Evolutionary conservation across 2,329 filamentous ascomycete species (phyloP).

Genomic region (Rugonectria rugulosa): DNA sequence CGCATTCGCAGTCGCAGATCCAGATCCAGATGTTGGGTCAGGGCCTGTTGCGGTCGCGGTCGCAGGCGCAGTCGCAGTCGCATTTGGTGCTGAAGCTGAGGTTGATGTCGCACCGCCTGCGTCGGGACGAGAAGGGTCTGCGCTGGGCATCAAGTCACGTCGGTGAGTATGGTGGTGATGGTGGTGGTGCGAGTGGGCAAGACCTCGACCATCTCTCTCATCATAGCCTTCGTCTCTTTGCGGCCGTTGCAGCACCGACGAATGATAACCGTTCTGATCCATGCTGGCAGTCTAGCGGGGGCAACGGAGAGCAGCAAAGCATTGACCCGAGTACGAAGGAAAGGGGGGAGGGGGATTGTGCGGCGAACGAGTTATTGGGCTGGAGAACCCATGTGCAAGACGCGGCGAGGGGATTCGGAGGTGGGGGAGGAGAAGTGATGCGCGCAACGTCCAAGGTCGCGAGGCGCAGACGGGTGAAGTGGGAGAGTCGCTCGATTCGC

Average conservation of each 20-base stretch:
- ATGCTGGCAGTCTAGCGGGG: conserved; percentile 43
- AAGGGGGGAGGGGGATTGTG: conserved; percentile 19
- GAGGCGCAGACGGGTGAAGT: conserved; percentile 38
- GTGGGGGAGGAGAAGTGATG: conserved; percentile 22
- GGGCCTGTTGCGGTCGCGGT: conserved; percentile 29
- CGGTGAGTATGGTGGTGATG: conserved; percentile 47
- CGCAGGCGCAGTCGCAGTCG: conserved; percentile 28
- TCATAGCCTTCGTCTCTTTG: conserved; percentile 48
- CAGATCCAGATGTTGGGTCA: conserved; percentile 15
- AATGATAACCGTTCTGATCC: conserved; percentile 56
- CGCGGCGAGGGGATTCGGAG: conserved; percentile 33
- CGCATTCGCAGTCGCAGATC: conserved; percentile 36
- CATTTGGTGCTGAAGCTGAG: conserved; percentile 27
- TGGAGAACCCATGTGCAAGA: conserved; percentile 40
- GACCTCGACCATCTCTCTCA: conserved; percentile 41
- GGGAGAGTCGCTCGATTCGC: conserved; percentile 28
- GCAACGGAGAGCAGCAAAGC: conserved; percentile 3
- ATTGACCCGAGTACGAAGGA: conserved; percentile 24
- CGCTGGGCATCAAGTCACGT: conserved; percentile 56
- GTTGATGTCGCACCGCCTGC: conserved; percentile 29
- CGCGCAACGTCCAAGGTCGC: conserved; percentile 32
- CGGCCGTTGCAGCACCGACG: conserved; percentile 58
- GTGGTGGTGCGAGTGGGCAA: conserved; percentile 47
- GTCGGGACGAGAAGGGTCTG: conserved; percentile 35
- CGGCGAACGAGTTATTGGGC: conserved; percentile 30